Conservation (phyloP, 208 protist genomes). For the Wallacemonas sp. region DNA sequence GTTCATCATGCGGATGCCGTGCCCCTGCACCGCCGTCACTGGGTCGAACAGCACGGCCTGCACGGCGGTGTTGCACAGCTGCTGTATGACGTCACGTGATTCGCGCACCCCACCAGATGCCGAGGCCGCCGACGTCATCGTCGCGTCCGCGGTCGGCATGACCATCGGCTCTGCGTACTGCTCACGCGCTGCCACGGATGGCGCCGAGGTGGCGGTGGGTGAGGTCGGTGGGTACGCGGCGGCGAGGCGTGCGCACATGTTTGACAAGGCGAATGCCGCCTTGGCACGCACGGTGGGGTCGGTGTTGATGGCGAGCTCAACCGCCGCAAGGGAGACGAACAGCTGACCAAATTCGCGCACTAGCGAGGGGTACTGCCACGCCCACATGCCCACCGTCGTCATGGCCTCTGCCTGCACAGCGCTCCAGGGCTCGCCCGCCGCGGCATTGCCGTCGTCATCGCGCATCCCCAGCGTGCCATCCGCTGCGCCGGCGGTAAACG, state of each 20-base stretch:
- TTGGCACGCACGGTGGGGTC: slow-evolving; percentile 57
- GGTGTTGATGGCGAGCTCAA: slow-evolving; percentile 33
- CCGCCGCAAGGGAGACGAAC: slow-evolving; percentile 47
- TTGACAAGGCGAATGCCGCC: slow-evolving; percentile 77
- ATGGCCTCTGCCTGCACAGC: slow-evolving; percentile 67
- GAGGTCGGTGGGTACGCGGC: neutral
- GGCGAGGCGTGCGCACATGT: slow-evolving; percentile 48
- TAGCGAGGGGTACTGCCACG: slow-evolving; percentile 72
- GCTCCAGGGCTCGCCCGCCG: neutral
- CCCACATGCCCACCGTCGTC: slow-evolving; percentile 73
- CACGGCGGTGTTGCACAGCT: slow-evolving; percentile 62
- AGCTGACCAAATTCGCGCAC: slow-evolving; percentile 23
- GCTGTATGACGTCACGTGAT: slow-evolving; percentile 25
- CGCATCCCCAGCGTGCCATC: slow-evolving; percentile 17
- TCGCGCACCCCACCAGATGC: slow-evolving; percentile 23
- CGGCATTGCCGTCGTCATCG: no score
- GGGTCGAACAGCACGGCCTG: slow-evolving; percentile 35
- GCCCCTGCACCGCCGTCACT: slow-evolving; percentile 45
- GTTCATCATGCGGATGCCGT: slow-evolving; percentile 86
- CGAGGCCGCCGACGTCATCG: slow-evolving; percentile 1
- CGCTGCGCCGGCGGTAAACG: slow-evolving; percentile 23
- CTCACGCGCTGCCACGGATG: neutral
- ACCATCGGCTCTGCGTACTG: slow-evolving; percentile 2
- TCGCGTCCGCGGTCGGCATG: neutral
- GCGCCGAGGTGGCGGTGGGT: neutral